Evolutionary conservation across 176 grass and related monocot species (phyloP), one percentile per base, ranked within the genome.

Genomic region (Tuctoria greenei): DNA sequence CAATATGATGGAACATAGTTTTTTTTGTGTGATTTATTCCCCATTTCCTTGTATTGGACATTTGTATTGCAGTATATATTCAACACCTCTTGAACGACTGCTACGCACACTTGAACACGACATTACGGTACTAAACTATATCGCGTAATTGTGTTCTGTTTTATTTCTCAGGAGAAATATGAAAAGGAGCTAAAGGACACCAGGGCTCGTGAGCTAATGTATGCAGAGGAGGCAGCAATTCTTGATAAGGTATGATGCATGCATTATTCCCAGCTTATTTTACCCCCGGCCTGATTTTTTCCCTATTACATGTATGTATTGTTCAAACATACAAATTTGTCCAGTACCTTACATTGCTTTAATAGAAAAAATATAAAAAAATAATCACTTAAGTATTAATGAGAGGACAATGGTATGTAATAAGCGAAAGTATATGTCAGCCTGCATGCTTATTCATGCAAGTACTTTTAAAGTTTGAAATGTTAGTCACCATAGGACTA

Each of bases 121-220:
- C n/a, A n/a, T 62, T 10, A 37, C 14, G 16, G 18, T 0, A 69
- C 66, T 47, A 7, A 5, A 35, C 17, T 76, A 37, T 66, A 39
- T 71, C 26, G n/a, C 63, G 25, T 70, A 25, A 58, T 26, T 82
- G n/a, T 78, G 67, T 57, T 83, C 57, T 88, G 25, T 71, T 44
- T 42, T 71, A 4, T 58, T 81, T 69, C 17, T 75, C 68, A 99
- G 95, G 95, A 94, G 73, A 90, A 90, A 78, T 99, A 92, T 74
- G 95, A 95, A 88, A 95, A 87, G 80, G 87, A 90, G 66, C 66
- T 99, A 84, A 99, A 95, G 78, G 89, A 95, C 73, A 90, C 95
- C 24, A 95, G 92, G 74, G 95, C 79, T 9, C 75, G 82, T 58
- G 82, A 85, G 79, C 82, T 99, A 35, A 95, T 92, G 95, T 84